Base-by-base conservation (phyloP, 495 filamentous ascomycete genomes). In the Jackrogersella multiformis region DNA sequence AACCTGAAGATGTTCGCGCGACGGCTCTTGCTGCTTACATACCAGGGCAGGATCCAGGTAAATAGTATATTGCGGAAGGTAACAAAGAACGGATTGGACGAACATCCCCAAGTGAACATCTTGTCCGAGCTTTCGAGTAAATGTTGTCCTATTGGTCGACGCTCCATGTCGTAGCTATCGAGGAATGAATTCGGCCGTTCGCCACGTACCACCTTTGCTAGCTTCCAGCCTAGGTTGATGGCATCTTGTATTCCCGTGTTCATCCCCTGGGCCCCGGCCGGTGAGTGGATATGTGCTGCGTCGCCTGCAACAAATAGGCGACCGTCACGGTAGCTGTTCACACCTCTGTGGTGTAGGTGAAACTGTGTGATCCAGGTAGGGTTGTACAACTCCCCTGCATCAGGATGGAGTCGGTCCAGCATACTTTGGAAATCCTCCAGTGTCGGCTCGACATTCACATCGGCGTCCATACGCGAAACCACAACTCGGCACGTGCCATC, bases 171-270 rank as follows among this genome's bases (percentile, higher is more conserved):
- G 52, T 79, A 81, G 16, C 70, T 80, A 16, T 77, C 67, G 0
- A 81, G 70, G 24, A 80, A 63, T 1, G 61, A 69, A 2, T 71
- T 63, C 0, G 35, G 35, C 5, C 57, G 59, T 34, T 71, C 48
- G 12, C 56, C 65, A 0, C 51, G 53, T 16, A 84, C 61, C 12
- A 76, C 77, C n/a, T 68, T 60, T 0, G 72, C 77, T 15, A 85
- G 69, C 61, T 84, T 84, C 87, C 87, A 89, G 4, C 83, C 84
- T 0, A 88, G 74, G 54, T 88, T 87, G 46, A 86, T 72, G 0
- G 84, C 73, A 45, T 88, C 86, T 35, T 82, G 78, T 24, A 88
- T 84, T 1, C 87, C 85, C 0, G 81, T 83, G 66, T 89, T 89
- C 80, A 88, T 84, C 2, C 86, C 86, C 54, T 86, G 84, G 0